Base-by-base conservation (phyloP, 1,139 yeast species). In the Yamadazyma friedrichii region DNA sequence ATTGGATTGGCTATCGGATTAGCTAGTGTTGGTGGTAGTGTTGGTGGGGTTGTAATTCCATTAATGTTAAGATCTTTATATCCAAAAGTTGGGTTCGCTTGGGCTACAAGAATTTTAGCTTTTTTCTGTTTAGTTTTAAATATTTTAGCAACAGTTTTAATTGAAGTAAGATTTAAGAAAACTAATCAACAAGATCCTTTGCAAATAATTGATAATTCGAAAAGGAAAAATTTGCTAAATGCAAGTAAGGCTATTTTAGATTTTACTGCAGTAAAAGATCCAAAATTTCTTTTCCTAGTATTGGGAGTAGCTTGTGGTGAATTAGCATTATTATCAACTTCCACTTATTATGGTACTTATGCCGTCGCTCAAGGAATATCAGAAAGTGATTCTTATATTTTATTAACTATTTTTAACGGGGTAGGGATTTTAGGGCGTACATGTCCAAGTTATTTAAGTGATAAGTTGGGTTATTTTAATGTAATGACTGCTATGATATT, bases 1-100 rank as follows among this genome's bases (percentile, higher is more conserved):
- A 64, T 85, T 41, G 85, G 82, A 0, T 58, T 67, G 28, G 82
- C 81, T 3, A 69, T 77, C 15, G 82, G 84, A 0, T 47, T 79
- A 0, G 81, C 84, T 2, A 76, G 84, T 1, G 64, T 75, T 52
- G 87, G 87, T 13, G 87, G 86, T 0, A 75, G 82, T 13, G 62
- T 80, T 9, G 88, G 87, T 11, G 88, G 87, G 28, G 63, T 79
- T 22, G 56, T 74, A n/a, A 78, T 82, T 57, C 86, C 88, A 1
- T 65, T 80, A 37, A 69, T 81, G 64, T 66, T 82, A 46, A 64
- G 83, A 45, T 66, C 68, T 29, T 57, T 81, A 12, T 82, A 79
- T 51, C 56, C 58, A 3, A 66, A 67, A 38, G 71, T 78, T 33
- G 88, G 87, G 0, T 82, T 70, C 48, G 58, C 62, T 9, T 81